Evolutionary conservation across 805 yeast genomes (phyloP).

Genomic region (Monosporozyma yasuniensis): DNA sequence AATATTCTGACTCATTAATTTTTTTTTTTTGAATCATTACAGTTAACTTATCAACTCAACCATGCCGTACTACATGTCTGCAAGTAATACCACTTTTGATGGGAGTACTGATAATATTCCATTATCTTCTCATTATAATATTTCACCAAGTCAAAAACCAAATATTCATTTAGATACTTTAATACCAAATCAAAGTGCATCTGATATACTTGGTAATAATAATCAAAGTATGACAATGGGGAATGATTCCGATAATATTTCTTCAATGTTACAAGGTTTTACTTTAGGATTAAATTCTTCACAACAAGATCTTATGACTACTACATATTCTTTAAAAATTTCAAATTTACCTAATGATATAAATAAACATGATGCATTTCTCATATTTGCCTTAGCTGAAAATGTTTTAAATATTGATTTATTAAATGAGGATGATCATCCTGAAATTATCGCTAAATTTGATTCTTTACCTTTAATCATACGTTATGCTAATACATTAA

Average conservation of each 20-base stretch:
- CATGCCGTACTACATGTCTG: not conserved
- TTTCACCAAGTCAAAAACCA: constrained; percentile 4
- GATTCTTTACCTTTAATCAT: constrained; percentile 38
- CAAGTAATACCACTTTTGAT: constrained; percentile 2
- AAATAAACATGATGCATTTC: constrained; percentile 54
- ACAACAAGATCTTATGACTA: constrained; percentile 5
- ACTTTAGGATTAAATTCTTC: constrained; percentile 12
- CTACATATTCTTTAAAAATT: constrained; percentile 34
- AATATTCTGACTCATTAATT: no score
- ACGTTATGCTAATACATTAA: constrained; percentile 33
- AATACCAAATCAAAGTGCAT: not conserved
- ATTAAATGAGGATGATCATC: constrained; percentile 18
- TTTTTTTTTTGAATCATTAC: no score
- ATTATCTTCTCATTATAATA: not conserved
- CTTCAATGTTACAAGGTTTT: constrained; percentile 25
- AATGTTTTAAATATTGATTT: constrained; percentile 49
- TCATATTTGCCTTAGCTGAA: constrained; percentile 60
- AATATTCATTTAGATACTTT: constrained; percentile 1
- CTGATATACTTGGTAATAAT: not conserved
- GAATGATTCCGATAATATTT: constrained; percentile 12
- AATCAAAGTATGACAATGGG: not conserved
- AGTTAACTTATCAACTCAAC: no score
- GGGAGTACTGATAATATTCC: constrained; percentile 3
- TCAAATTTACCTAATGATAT: constrained; percentile 57
- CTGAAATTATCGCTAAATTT: constrained; percentile 36